Conservation (phyloP, 768 basidiomycete species). For the Lentinula aciculospora region DNA sequence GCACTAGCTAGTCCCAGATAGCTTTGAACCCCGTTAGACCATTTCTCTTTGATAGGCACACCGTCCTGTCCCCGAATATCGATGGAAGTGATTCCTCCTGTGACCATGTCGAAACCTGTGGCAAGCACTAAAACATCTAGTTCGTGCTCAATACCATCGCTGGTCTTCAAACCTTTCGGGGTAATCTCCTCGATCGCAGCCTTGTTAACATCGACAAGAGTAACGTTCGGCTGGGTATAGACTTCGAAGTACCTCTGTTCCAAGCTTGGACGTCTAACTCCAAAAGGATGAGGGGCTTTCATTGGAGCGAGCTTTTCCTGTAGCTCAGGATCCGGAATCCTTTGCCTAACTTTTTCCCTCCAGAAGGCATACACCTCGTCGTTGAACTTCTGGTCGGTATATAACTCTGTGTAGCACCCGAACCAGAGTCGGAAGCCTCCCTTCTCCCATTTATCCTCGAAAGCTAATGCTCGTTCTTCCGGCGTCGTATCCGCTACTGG, state of each 20-base stretch:
- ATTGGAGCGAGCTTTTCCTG: constrained; percentile 7
- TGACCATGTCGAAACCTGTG: constrained; percentile 7
- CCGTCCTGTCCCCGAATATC: constrained; percentile 7
- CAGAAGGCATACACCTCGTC: constrained; percentile 7
- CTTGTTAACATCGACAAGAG: constrained; percentile 2
- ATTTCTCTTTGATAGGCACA: constrained; percentile 3
- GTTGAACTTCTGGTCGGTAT: neutral
- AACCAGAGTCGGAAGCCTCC: constrained; percentile 10
- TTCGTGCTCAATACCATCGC: constrained; percentile 6
- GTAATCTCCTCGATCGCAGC: neutral
- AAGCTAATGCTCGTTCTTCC: constrained; percentile 9
- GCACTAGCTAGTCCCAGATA: constrained; percentile 12
- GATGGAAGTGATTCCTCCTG: constrained; percentile 6
- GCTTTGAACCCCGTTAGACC: constrained; percentile 6
- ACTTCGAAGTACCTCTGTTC: constrained; percentile 8
- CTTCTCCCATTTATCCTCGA: constrained; percentile 10
- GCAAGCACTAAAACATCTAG: constrained; percentile 5
- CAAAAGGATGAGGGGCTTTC: constrained; percentile 5
- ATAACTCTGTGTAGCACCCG: constrained; percentile 3
- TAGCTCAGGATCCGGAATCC: neutral
- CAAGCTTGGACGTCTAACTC: neutral
- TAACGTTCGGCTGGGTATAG: constrained; percentile 3
- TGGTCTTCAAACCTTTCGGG: neutral
- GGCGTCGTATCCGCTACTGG: constrained; percentile 1
- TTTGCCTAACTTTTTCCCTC: constrained; percentile 1